Evolutionary conservation across 176 grass and related monocot species (phyloP), one percentile per base, ranked within the genome.

Genomic region (Oryza officinalis): DNA sequence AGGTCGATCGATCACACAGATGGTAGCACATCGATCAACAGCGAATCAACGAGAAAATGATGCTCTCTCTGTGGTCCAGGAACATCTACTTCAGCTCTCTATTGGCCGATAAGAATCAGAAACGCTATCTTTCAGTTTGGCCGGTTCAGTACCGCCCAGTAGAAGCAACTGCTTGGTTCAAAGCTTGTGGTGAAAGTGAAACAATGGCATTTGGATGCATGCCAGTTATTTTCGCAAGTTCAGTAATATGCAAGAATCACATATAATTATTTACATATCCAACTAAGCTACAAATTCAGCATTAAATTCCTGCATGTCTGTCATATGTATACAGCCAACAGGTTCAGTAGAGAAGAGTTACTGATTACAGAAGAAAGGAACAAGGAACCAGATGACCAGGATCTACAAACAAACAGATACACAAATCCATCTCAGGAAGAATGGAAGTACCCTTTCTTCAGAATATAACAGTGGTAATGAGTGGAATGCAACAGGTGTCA

Each of bases 11-110:
- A 33, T 33, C 32, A 33, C 32, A 61, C 65, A 77, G 35, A 54
- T 47, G 18, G 72, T 25, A 1, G 72, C 28, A 22, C 72, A 33
- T 74, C 43, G 60, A 75, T 81, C 78, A 37, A 61, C 78, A 76
- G 35, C 25, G 13, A 49, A 27, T 61, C 14, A 75, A 60, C 25
- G 17, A 72, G 50, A 71, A 67, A 78, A 74, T 59, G 81, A 83
- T 52, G 75, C 60, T 31, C 5, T 32, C 11, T 1, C 11, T 2
- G 26, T 79, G 80, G 80, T 88, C 81, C 81, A 59, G 30, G 6
- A 66, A 83, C 50, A 77, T 64, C 72, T 77, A 38, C 72, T 77
- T 61, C 22, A 8, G 17, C 23, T 17, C 52, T 74, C 66, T 28
- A 38, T 64, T 71, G 13, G n/a, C 43, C 13, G 17, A 59, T 41